A percentile compares a stretch with the other conserved stretches of the same genome.
These are phyloP conservation scores for Xylaria polymorpha DNA, from an alignment of 2,329 filamentous ascomycete genomes.

Conservation along the genomic window DNA sequence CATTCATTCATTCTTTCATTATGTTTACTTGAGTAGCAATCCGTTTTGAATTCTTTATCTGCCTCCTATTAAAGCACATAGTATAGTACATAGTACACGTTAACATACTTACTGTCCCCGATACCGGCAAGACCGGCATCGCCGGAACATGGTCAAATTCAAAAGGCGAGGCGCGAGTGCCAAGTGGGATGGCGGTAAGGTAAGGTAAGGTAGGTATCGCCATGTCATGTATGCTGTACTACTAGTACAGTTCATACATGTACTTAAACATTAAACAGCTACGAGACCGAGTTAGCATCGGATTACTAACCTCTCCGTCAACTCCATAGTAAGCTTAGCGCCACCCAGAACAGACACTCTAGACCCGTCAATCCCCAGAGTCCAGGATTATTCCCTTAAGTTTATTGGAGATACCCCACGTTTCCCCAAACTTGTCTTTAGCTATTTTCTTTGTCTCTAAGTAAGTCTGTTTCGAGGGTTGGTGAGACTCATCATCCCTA, in stretches of 20 bases:
- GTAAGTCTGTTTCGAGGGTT: slow-evolving; percentile 13
- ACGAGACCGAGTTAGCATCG: not conserved
- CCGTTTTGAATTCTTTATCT: not conserved
- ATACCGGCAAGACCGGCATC: slow-evolving; percentile 6
- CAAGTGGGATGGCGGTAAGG: not conserved
- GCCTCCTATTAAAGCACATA: not conserved
- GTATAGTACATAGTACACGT: not conserved
- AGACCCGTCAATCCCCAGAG: slow-evolving; percentile 27
- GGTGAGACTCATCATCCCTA: slow-evolving; percentile 6
- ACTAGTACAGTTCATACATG: too few relatives aligned
- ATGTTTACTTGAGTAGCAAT: slow-evolving; percentile 1
- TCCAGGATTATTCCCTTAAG: slow-evolving; percentile 11
- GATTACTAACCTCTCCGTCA: slow-evolving; percentile 6
- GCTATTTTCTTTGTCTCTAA: slow-evolving; percentile 26
- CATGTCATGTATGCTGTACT: not conserved
- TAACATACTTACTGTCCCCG: not conserved
- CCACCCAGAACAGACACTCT: not conserved
- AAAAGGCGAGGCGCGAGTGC: not conserved
- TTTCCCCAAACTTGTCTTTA: slow-evolving; percentile 33
- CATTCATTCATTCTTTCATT: not conserved
- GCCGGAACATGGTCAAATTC: not conserved
- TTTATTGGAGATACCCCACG: slow-evolving; percentile 37
- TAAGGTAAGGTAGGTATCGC: too few relatives aligned
- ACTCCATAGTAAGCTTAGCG: slow-evolving; percentile 9
- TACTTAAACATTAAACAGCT: too few relatives aligned